Percentiles rank a stretch among this genome's conserved stretches.
phyloP scores from a whole-genome alignment of 2,329 filamentous ascomycete genomes.

The Dactylellina cionopaga region DNA sequence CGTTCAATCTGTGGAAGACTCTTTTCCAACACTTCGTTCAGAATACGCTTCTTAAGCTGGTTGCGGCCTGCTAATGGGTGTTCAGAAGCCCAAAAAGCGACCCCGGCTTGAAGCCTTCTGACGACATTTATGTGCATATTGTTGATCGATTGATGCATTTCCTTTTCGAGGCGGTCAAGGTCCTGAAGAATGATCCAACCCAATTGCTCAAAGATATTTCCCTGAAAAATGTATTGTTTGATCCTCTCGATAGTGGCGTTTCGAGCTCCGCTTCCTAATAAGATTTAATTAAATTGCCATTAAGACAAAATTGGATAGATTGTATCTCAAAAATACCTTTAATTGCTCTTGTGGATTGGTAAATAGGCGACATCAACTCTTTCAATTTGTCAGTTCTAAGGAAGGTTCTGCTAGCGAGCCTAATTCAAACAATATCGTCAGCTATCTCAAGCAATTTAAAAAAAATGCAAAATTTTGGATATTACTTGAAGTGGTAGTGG shows the following conservation, averaged over 20 bases:
- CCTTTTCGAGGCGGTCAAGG: not conserved
- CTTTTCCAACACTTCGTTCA: not conserved
- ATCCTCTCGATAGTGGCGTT: not conserved
- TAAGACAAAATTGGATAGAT: not conserved
- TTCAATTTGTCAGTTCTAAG: conserved; percentile 21
- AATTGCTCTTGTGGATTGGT: not conserved
- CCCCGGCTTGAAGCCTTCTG: not conserved
- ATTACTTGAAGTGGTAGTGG: conserved; percentile 22
- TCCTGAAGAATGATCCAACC: not conserved
- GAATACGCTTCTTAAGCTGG: not conserved
- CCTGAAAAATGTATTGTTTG: not conserved
- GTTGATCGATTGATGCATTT: not conserved
- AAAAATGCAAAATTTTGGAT: not conserved
- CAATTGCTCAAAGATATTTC: conserved; percentile 6
- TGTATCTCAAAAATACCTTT: conserved; percentile 5
- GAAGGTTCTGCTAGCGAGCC: conserved; percentile 20
- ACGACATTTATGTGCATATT: not conserved
- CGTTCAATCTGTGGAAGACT: not conserved
- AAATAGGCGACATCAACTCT: conserved; percentile 9
- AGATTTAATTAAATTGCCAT: not conserved
- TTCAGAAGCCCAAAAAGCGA: not conserved
- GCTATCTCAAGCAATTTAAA: not conserved
- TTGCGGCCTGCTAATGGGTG: not conserved
- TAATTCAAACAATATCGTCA: not conserved
- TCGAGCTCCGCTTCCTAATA: conserved; percentile 1